Base-by-base conservation (phyloP, 768 basidiomycete genomes). In the Solioccasus polychromus region DNA sequence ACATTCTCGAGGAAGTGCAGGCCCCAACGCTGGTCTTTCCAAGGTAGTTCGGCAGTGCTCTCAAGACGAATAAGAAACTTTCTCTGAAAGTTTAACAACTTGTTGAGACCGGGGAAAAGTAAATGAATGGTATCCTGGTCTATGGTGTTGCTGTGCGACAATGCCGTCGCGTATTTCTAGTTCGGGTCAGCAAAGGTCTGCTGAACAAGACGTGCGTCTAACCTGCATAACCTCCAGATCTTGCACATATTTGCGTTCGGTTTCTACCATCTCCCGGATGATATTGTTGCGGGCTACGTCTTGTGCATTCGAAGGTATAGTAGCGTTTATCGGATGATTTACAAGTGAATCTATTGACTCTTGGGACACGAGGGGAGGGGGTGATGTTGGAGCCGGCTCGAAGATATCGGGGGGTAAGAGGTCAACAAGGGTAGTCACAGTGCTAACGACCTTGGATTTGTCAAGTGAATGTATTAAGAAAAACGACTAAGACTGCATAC, bases 221-320 rank as follows among this genome's bases (percentile, higher is more conserved):
- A 92, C 93, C 80, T 95, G 93, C 77, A 98, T 88, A 59, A 92
- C 83, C 66, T 96, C 93, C 52, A 99, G 73, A 69, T 98, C 96
- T 67, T 91, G 87, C 5, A 98, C 95, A 65, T 92, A 98, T 70
- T 92, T 92, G 55, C 91, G 83, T 67, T 99, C 96, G 1, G 92
- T 97, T 66, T 91, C 88, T 38, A 98, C 80, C 55, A 97, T 82
- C 68, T 99, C 96, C 59, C 79, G 78, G 48, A 93, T 78, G 50
- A 88, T 86, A 53, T 87, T 86, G 64, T 81, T 82, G 43, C 88
- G 75, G 18, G 83, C 82, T 2, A 77, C 72, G 51, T 88, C 83
- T 45, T 79, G 78, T 17, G 80, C 79, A 57, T 73, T 79, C 15
- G 75, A 69, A 18, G 79, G 62, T 23, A 77, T 61, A 25, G 71